Evolutionary conservation across 2,329 filamentous ascomycete species (phyloP), one percentile per base, ranked within the genome.

Genomic region (Colletotrichum spinosum): DNA sequence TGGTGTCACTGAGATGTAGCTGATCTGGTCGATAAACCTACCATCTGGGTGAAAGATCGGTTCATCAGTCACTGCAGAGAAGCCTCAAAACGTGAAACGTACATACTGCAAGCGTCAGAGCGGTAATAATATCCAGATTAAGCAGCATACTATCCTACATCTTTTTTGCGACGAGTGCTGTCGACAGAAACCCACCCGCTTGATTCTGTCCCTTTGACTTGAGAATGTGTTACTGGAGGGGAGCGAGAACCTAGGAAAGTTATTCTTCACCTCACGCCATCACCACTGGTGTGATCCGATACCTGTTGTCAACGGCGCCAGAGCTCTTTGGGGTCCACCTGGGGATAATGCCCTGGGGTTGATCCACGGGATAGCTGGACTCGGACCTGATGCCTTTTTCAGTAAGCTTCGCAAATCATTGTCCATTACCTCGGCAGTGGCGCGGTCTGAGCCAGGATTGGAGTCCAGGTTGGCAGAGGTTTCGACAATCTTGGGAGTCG

Each of bases 171-270:
- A 25, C 52, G 34, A 11, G 48, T 49, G 13, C 56, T 60, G 1
- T 60, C 34, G 34, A 3, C 4, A 41, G 13, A 41, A 41, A 13
- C 25, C 1, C 10, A 2, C 11, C 9, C 8, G 15, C 3, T 1
- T 46, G 33, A 7, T 9, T 39, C 0, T 33, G 25, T 3, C 2
- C 2, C 17, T 0, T 34, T 15, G 39, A 35, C 12, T 9, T 10
- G 1, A 3, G 56, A 6, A 48, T 35, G 39, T 48, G 13, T 53
- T 38, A 53, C 53, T 46, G 34, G 56, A 39, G 49, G 56, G 33
- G 56, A 46, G 9, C 2, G 48, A 48, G 33, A 5, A 6, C 56
- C 56, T 53, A 60, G 56, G 49, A 35, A 53, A 53, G 41, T 60
- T 53, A 53, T 17, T 41, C 33, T 60, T 60, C 56, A 53, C 56